These are phyloP conservation scores for Aspergillus tamarii DNA, from an alignment of 2,329 filamentous ascomycete genomes.

Conservation along the genomic window DNA sequence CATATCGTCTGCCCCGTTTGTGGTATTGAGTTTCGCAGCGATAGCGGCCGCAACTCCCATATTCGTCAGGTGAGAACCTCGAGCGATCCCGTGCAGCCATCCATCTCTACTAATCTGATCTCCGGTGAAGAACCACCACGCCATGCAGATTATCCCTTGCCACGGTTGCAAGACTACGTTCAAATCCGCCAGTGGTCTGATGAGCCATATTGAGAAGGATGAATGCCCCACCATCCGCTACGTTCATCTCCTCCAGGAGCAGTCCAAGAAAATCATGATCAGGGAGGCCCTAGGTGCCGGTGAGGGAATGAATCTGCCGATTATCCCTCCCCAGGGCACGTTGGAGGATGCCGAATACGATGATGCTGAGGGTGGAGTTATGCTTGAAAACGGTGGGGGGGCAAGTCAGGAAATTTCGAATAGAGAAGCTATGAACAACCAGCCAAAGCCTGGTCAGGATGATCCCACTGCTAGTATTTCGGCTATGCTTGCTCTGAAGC, in stretches of 20 bases:
- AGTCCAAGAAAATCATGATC: conserved; percentile 55
- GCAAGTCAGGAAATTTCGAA: conserved; percentile 14
- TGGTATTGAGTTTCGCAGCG: conserved; percentile 58
- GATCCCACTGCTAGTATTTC: conserved; percentile 5
- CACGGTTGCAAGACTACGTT: conserved; percentile 52
- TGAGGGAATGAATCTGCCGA: conserved; percentile 4
- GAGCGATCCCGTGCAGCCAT: neutral
- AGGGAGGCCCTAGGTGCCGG: conserved; percentile 32
- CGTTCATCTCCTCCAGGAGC: conserved; percentile 50
- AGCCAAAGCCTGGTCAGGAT: conserved; percentile 16
- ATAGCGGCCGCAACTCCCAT: conserved; percentile 55
- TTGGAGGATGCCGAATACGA: conserved; percentile 11
- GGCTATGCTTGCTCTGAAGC: conserved; percentile 21
- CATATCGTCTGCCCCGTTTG: conserved; percentile 62
- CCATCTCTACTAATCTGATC: conserved; percentile 4
- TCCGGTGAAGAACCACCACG: conserved; percentile 49
- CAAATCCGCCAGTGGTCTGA: conserved; percentile 51
- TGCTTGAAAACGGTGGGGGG: conserved; percentile 1
- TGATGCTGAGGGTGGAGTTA: conserved; percentile 30
- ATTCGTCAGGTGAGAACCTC: conserved; percentile 51
- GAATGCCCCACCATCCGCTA: conserved; percentile 51
- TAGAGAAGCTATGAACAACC: conserved; percentile 22
- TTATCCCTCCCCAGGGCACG: conserved; percentile 3
- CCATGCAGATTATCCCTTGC: conserved; percentile 56
- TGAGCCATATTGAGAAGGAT: conserved; percentile 59